Evolutionary conservation across 2,329 filamentous ascomycete species (phyloP).

Genomic region (Amylocarpus encephaloides): DNA sequence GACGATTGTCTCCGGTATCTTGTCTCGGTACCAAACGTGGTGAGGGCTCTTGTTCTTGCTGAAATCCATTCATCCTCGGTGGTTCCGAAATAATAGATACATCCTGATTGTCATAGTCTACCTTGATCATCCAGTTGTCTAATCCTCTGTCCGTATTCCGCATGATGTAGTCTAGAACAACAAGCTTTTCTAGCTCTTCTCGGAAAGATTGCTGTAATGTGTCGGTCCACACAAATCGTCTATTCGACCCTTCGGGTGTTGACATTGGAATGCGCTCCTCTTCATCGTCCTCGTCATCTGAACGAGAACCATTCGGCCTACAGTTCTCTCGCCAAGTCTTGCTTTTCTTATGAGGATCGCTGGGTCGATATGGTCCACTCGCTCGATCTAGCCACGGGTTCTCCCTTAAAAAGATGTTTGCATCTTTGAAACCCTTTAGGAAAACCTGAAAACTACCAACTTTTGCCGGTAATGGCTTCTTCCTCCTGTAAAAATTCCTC

Average conservation of each 20-base stretch:
- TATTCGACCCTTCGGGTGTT: slow-evolving; percentile 17
- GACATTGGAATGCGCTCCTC: slow-evolving; percentile 41
- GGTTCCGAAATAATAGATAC: slow-evolving; percentile 85
- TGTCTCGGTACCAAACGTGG: slow-evolving; percentile 40
- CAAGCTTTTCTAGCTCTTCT: slow-evolving; percentile 92
- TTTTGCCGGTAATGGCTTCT: slow-evolving; percentile 81
- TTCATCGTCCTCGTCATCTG: slow-evolving; percentile 52
- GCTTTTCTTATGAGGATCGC: slow-evolving; percentile 61
- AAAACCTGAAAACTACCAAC: slow-evolving; percentile 97
- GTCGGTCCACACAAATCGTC: slow-evolving; percentile 76
- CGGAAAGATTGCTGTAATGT: slow-evolving; percentile 82
- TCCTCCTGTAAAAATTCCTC: slow-evolving; percentile 78
- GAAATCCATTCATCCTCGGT: slow-evolving; percentile 53
- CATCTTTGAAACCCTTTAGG: slow-evolving; percentile 93
- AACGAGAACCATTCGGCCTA: slow-evolving; percentile 51
- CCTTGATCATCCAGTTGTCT: slow-evolving; percentile 99
- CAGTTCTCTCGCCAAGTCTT: slow-evolving; percentile 78
- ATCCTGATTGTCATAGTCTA: slow-evolving; percentile 76
- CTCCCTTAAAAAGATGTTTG: slow-evolving; percentile 89
- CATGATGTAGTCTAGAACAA: slow-evolving; percentile 99
- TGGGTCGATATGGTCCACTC: slow-evolving; percentile 58
- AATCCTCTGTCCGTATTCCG: slow-evolving; percentile 93
- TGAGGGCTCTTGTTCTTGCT: slow-evolving; percentile 47
- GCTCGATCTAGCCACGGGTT: slow-evolving; percentile 91
- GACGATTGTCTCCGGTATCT: slow-evolving; percentile 40